Evolutionary conservation across 164 flowering plant species (phyloP).

Genomic region (Aristolochia fimbriata): DNA sequence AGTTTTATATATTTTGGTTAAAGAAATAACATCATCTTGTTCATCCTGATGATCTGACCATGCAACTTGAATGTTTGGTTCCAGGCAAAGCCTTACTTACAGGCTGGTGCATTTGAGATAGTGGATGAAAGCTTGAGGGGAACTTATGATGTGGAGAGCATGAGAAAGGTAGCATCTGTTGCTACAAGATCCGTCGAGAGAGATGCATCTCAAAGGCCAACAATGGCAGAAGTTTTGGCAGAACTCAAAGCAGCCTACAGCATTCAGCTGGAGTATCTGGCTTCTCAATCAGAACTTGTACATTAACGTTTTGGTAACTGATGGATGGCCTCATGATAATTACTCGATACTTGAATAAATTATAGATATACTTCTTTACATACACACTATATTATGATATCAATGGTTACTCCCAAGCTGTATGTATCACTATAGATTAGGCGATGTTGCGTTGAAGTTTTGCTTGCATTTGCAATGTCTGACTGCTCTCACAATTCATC

Average conservation of each 20-base stretch:
- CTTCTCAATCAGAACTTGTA: slow-evolving; percentile 21
- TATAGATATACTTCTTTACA: too few species aligned
- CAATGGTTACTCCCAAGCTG: too few species aligned
- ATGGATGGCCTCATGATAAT: too few species aligned
- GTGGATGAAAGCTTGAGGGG: slow-evolving; percentile 64
- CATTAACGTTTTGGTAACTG: background rate
- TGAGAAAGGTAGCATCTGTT: slow-evolving; percentile 49
- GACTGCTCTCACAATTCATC: too few species aligned
- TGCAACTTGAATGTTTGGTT: slow-evolving; percentile 1
- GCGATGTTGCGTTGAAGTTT: too few species aligned
- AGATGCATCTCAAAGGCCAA: slow-evolving; percentile 70
- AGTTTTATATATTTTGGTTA: background rate
- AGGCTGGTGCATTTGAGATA: slow-evolving; percentile 78
- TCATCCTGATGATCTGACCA: background rate
- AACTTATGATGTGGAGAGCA: slow-evolving; percentile 56
- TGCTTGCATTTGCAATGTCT: too few species aligned
- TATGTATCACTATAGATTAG: too few species aligned
- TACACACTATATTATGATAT: too few species aligned
- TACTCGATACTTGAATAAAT: too few species aligned
- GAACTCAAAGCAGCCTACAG: slow-evolving; percentile 74
- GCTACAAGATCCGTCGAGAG: slow-evolving; percentile 76
- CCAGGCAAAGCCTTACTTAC: slow-evolving; percentile 90
- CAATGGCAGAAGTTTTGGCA: slow-evolving; percentile 52
- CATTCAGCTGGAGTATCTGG: slow-evolving; percentile 57
- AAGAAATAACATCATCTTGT: background rate